Base-by-base conservation (phyloP, 2,329 filamentous ascomycete genomes). In the Neofusicoccum ribis region DNA sequence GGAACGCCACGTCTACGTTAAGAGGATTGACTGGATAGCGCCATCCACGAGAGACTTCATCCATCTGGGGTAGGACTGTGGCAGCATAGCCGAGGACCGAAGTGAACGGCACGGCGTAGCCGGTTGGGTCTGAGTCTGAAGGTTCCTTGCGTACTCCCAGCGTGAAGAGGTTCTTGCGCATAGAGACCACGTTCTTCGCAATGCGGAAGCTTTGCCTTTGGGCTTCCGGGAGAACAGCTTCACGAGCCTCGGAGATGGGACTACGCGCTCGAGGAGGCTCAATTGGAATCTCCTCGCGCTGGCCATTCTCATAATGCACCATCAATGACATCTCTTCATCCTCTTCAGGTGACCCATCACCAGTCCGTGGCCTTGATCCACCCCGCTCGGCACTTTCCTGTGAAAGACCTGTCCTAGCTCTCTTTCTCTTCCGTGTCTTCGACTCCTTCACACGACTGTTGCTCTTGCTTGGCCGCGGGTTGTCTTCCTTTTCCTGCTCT, bases 231-330 rank as follows among this genome's bases (percentile, higher is more conserved):
- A 88, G 76, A 5, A 83, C 77, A 1, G 79, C 78, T 52, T 82
- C 76, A 50, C 82, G 78, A 27, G 79, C 72, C 62, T 75, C 74
- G 2, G 79, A 72, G 34, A 72, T 67, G 3, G 70, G 71, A 44
- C 67, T 73, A 34, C 73, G 69, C 31, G 75, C 69, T 11, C 68
- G 60, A 36, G 65, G 39, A 7, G 72, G 64, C 8, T 80, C 76
- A 15, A 88, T 79, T 1, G 81, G 80, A 36, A 88, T 84, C 67
- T 88, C 82, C 70, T 88, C 85, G 58, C 81, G 83, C 58, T 88
- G 83, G 1, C 86, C 86, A 69, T 88, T 88, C 11, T 81, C 82
- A 69, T 87, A 88, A 9, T 84, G 83, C 2, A 88, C 82, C 50
- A 84, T 77, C 39, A 89, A 77, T 2, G 86, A 81, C 39, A 85